phyloP scores from a whole-genome alignment of 1,284 basidiomycete genomes.

The Cronartium quercuum region DNA sequence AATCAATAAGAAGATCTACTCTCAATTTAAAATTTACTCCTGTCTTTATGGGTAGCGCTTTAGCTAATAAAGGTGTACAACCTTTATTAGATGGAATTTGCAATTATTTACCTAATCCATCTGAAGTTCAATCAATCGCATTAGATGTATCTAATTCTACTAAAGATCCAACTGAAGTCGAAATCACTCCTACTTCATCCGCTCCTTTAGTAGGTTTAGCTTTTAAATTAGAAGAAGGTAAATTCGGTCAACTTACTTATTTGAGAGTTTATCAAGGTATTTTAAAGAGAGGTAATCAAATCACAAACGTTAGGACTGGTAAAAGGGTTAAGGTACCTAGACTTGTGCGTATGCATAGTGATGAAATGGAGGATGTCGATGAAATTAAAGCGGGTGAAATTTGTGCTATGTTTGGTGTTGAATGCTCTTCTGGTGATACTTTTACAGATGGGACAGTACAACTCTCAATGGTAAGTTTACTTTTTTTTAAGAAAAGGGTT shows the following conservation, averaged over 20 bases:
- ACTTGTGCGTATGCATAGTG: slow-evolving; percentile 94
- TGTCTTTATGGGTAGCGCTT: slow-evolving; percentile 93
- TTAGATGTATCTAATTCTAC: slow-evolving; percentile 70
- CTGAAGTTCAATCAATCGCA: slow-evolving; percentile 72
- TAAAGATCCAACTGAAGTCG: slow-evolving; percentile 60
- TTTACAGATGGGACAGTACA: slow-evolving; percentile 60
- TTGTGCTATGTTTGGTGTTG: slow-evolving; percentile 98
- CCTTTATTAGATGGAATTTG: slow-evolving; percentile 90
- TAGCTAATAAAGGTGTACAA: slow-evolving; percentile 97
- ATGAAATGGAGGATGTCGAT: slow-evolving; percentile 99
- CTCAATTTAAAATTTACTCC: slow-evolving; percentile 85
- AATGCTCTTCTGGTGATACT: slow-evolving; percentile 96
- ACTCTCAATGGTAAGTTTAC: slow-evolving; percentile 21
- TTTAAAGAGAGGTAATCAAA: slow-evolving; percentile 73
- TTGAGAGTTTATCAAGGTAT: slow-evolving; percentile 98
- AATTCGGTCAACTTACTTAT: slow-evolving; percentile 96
- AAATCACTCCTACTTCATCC: slow-evolving; percentile 68
- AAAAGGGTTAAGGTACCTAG: slow-evolving; percentile 98
- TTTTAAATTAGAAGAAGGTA: slow-evolving; percentile 97
- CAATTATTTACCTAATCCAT: slow-evolving; percentile 86
- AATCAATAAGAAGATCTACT: slow-evolving; percentile 83
- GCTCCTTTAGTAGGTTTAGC: slow-evolving; percentile 90
- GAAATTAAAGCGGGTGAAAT: slow-evolving; percentile 97
- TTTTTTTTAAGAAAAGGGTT: background rate
- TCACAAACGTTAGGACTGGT: slow-evolving; percentile 89